Percentiles rank a stretch among this genome's conserved stretches.
These are phyloP conservation scores for Pulicaria dysenterica DNA, from an alignment of 129 eudicot species.

Conservation along the genomic window DNA sequence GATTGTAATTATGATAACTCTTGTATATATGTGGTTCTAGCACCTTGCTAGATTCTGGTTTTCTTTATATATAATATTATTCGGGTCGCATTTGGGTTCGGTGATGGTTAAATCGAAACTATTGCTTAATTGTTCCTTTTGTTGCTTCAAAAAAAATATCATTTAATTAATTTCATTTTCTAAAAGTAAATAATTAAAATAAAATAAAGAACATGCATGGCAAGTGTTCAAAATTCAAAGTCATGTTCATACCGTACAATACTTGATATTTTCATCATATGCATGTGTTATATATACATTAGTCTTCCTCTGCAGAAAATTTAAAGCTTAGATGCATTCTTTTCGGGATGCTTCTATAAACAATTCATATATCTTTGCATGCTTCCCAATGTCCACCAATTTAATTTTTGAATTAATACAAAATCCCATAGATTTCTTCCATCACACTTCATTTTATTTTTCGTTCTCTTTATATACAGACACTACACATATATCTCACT, in stretches of 20 bases:
- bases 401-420: slow-evolving; percentile 7
- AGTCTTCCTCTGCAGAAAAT: slow-evolving; percentile 36
- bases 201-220: no score
- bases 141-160: no score
- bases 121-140: no score
- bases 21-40: no score
- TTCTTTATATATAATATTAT: no score
- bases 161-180: no score
- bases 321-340: slow-evolving; percentile 42
- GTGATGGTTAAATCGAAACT: no score
- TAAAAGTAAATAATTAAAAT: no score
- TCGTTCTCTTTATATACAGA: not conserved
- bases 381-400: slow-evolving; percentile 22
- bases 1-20: no score
- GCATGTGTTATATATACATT: slow-evolving; percentile 22
- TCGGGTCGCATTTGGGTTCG: no score
- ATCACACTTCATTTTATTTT: not conserved
- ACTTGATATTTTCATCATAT: not conserved
- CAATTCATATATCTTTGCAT: slow-evolving; percentile 1
- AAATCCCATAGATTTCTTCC: not conserved
- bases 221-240: slow-evolving; percentile 22
- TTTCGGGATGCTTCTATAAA: slow-evolving; percentile 43
- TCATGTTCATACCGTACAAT: slow-evolving; percentile 41
- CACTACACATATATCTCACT: not conserved
- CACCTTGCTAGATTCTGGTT: no score